These are phyloP conservation scores for Lentinula detonsa DNA, from an alignment of 768 basidiomycete species.

Conservation along the genomic window DNA sequence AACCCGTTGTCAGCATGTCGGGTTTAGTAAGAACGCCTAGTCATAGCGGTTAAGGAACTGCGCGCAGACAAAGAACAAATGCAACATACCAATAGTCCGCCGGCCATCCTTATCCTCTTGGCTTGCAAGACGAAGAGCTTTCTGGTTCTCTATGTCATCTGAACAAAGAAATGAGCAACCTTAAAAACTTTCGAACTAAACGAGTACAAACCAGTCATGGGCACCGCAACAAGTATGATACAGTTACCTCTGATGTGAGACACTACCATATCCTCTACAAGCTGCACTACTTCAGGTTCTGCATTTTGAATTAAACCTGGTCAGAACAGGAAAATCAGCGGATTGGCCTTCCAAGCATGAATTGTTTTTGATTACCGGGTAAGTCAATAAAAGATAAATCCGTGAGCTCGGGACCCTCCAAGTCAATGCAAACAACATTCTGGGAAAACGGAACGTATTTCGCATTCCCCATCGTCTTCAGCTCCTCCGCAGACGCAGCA, in stretches of 20 bases:
- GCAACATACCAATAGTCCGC: constrained; percentile 42
- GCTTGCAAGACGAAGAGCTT: constrained; percentile 41
- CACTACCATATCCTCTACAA: constrained; percentile 45
- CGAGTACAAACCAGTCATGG: constrained; percentile 41
- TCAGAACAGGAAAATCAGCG: neutral
- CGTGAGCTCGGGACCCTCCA: constrained; percentile 29
- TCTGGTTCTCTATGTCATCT: constrained; percentile 60
- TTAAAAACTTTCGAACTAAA: neutral
- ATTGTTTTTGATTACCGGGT: constrained; percentile 20
- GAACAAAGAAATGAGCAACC: neutral
- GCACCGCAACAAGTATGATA: constrained; percentile 47
- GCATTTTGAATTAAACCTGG: constrained; percentile 47
- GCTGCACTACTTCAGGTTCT: constrained; percentile 30
- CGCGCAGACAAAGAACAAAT: neutral
- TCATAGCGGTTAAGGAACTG: neutral
- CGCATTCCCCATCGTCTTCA: neutral
- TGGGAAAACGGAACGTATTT: constrained; percentile 24
- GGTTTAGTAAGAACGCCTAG: constrained; percentile 53
- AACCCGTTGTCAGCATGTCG: constrained; percentile 24
- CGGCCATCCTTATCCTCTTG: constrained; percentile 38
- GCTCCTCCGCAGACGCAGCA: neutral
- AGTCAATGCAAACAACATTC: constrained; percentile 35
- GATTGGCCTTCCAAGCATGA: neutral
- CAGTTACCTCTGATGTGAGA: constrained; percentile 44
- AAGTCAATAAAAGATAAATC: constrained; percentile 35